Evolutionary conservation across 73 alveolate species (phyloP).

Genomic region (Paramecium primaurelia): DNA sequence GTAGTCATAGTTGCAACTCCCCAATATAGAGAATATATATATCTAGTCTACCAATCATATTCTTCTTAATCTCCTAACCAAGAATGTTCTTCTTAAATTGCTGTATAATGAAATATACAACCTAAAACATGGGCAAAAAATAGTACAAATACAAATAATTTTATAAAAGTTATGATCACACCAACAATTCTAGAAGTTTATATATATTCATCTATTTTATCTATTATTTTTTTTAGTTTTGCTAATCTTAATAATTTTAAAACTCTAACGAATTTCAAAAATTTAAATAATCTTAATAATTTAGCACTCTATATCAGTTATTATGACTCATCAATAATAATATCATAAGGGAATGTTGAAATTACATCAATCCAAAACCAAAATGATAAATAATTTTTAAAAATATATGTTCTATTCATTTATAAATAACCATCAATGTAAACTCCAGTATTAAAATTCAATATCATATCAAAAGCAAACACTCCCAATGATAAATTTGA

Average conservation of each 20-base stretch:
- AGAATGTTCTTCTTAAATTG: not conserved
- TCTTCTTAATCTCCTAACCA: not conserved
- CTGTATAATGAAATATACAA: not conserved
- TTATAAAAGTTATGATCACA: not conserved
- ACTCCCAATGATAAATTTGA: not conserved
- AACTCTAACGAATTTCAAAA: constrained; percentile 4
- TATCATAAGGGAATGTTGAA: constrained; percentile 15
- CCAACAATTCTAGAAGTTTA: not conserved
- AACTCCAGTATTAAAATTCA: constrained; percentile 71
- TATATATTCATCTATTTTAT: not conserved
- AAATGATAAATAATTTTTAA: constrained; percentile 57
- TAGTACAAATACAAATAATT: constrained; percentile 17
- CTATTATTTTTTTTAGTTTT: not conserved
- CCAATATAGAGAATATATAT: constrained; percentile 72
- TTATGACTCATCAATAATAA: not conserved
- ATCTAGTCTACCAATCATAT: constrained; percentile 8
- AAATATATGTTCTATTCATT: constrained; percentile 48
- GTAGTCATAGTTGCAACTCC: constrained; percentile 75
- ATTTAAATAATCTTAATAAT: not conserved
- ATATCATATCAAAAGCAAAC: constrained; percentile 43
- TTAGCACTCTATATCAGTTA: not conserved
- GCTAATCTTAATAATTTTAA: constrained; percentile 1
- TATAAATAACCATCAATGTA: constrained; percentile 70
- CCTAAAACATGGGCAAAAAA: constrained; percentile 36
- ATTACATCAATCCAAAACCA: constrained; percentile 27